Evolutionary conservation across 1,284 basidiomycete species (phyloP), one percentile per base, ranked within the genome.

Genomic region (Marasmius oreades): DNA sequence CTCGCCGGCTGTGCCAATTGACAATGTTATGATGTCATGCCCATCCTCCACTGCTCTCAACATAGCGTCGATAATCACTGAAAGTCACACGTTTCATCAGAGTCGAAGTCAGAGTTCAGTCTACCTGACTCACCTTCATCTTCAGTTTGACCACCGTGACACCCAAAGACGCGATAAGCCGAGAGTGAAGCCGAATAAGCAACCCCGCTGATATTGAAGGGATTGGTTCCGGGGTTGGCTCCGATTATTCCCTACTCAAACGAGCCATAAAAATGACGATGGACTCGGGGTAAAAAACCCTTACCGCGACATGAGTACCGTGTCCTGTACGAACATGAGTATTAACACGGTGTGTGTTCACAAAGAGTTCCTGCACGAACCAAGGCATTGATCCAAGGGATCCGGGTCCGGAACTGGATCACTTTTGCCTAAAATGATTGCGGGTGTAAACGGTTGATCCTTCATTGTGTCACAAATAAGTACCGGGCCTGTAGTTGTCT

Each of bases 211-310:
- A 77, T 76, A 64, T 75, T 75, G 69, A 76, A 79, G 10, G 65
- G 61, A 62, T 81, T 81, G n/a, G 63, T 69, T n/a, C n/a, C n/a
- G 7, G 77, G 75, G 56, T 77, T 68, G 12, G 77, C 77, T 12
- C 73, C 81, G 50, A 85, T 75, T 59, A 82, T 80, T 51, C 82
- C 82, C 70, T 72, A 51, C n/a, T n/a, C n/a, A n/a, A n/a, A n/a
- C n/a, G n/a, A n/a, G n/a, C n/a, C n/a, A n/a, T n/a, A n/a, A n/a
- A n/a, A n/a, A n/a, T n/a, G n/a, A n/a, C n/a, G n/a, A n/a, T n/a
- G n/a, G n/a, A n/a, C n/a, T n/a, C n/a, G n/a, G n/a, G n/a, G n/a
- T n/a, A n/a, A n/a, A n/a, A n/a, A n/a, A n/a, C n/a, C n/a, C 68
- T 45, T 61, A 72, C 72, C 33, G 76, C 73, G 28, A 81, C 77